A percentile compares a stretch with the other conserved stretches of the same genome.
These are phyloP conservation scores for Candida tropicalis DNA, from an alignment of 1,139 yeast species.

Conservation along the genomic window DNA sequence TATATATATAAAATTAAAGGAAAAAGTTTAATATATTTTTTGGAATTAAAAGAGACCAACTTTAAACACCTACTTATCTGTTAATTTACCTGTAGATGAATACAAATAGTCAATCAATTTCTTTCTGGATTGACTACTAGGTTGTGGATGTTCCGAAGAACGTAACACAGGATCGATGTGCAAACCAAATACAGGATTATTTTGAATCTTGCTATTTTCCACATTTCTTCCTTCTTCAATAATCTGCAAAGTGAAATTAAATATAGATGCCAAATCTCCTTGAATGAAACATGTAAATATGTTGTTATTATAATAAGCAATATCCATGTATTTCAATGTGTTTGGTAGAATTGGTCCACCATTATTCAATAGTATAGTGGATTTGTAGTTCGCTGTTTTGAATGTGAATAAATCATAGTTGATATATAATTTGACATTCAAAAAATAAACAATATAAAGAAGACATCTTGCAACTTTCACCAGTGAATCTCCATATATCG, in stretches of 20 bases:
- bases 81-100: slow-evolving; percentile 7
- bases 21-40: too few relatives aligned
- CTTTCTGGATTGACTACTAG: slow-evolving; percentile 18
- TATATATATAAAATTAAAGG: too few relatives aligned
- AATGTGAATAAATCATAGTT: slow-evolving; percentile 27
- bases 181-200: slow-evolving; percentile 25
- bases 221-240: slow-evolving; percentile 10
- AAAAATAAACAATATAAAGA: slow-evolving; percentile 24
- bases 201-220: slow-evolving; percentile 21
- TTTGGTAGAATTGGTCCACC: not conserved
- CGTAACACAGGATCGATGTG: slow-evolving; percentile 31
- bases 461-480: slow-evolving; percentile 24
- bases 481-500: slow-evolving; percentile 27
- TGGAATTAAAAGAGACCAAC: too few relatives aligned
- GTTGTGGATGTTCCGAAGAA: slow-evolving; percentile 22
- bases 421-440: slow-evolving; percentile 29
- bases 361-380: slow-evolving; percentile 14
- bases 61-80: not conserved
- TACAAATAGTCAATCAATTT: slow-evolving; percentile 18
- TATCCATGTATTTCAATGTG: slow-evolving; percentile 15
- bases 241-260: slow-evolving; percentile 14
- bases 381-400: slow-evolving; percentile 32
- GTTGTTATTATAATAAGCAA: slow-evolving; percentile 12
- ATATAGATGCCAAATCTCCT: slow-evolving; percentile 25
- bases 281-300: slow-evolving; percentile 18